Percentiles rank a stretch among this genome's conserved stretches.
These are phyloP conservation scores for Trichaptum fuscoviolaceum DNA, from an alignment of 768 basidiomycete genomes.

Conservation along the genomic window DNA sequence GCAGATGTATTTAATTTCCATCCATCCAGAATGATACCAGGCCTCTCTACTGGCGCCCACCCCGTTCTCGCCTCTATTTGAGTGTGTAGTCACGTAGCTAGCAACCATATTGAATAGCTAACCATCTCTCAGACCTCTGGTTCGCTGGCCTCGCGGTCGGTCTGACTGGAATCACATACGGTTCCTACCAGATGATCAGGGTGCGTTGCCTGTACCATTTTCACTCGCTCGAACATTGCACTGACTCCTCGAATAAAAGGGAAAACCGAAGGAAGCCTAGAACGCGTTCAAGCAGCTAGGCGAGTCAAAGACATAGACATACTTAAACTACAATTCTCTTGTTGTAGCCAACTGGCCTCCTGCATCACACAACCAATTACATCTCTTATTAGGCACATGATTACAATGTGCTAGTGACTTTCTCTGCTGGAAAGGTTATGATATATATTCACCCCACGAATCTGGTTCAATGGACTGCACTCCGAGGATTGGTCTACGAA, in stretches of 20 bases:
- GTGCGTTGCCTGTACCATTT: conserved; percentile 20
- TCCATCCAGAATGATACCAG: conserved; percentile 32
- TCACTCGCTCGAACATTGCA: neutral
- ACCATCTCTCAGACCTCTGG: conserved; percentile 43
- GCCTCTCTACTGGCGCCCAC: conserved; percentile 55
- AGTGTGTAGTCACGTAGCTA: conserved; percentile 36
- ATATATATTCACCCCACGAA: too few species aligned
- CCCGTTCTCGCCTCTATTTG: conserved; percentile 59
- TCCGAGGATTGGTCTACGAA: too few species aligned
- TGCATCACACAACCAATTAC: neutral
- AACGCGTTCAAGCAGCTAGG: neutral
- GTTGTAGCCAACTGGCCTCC: neutral
- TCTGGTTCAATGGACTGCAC: too few species aligned
- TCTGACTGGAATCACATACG: conserved; percentile 47
- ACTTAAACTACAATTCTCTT: neutral
- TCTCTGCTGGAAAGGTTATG: too few species aligned
- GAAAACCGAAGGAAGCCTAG: conserved; percentile 2
- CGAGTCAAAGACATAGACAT: neutral
- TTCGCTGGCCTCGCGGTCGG: conserved; percentile 48
- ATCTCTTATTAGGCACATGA: neutral
- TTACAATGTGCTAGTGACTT: neutral
- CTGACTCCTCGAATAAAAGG: neutral
- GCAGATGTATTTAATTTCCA: conserved; percentile 7
- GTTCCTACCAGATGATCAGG: conserved; percentile 41
- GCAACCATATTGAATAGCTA: conserved; percentile 1